Base-by-base conservation (phyloP, 1,139 yeast genomes). In the Ogataea hybrid region DNA sequence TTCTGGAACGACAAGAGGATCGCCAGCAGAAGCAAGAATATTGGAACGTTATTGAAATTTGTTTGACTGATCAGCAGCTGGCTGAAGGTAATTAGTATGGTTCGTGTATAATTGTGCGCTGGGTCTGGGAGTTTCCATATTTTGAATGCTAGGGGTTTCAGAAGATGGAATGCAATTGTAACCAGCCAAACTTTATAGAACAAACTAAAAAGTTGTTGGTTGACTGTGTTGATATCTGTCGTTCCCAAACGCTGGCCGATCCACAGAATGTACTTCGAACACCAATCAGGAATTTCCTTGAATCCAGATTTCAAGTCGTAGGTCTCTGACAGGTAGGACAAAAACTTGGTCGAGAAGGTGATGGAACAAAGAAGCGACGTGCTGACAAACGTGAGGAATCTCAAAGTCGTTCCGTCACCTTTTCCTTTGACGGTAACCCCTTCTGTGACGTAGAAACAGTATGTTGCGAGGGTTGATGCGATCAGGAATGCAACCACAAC, bases 11-110 rank as follows among this genome's bases (percentile, higher is more conserved):
- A 56, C 25, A 48, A 58, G 47, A 70, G 74, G 32, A 75, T 56
- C 0, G 71, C 41, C 12, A 66, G 64, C 44, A 83, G 77, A 0
- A 79, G 59, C 3, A 79, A 53, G 54, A 81, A 87, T 6, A 89
- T 61, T 0, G 96, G 95, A 23, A 88, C 81, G 50, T 85, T 84
- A 34, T 73, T 73, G 3, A 76, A 63, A 28, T 85, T 71, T 0
- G 94, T 71, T 58, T 90, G 96, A 49, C 84, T 81, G 3, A 89
- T 68, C 35, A 89, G 65, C 31, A 84, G 62, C 1, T 84, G 53
- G 2, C 83, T 74, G 1, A 74, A 39, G 3, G 78, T 51, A 35
- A 74, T 70, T 4, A 70, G 57, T 3, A 76, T 47, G 50, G 76
- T 79, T 11, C 74, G 68, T 23, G 72, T 57, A 17, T 52, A 53